Base-by-base conservation (phyloP, 192 early-diverging fungal species). In the Backusella tuberculispora region DNA sequence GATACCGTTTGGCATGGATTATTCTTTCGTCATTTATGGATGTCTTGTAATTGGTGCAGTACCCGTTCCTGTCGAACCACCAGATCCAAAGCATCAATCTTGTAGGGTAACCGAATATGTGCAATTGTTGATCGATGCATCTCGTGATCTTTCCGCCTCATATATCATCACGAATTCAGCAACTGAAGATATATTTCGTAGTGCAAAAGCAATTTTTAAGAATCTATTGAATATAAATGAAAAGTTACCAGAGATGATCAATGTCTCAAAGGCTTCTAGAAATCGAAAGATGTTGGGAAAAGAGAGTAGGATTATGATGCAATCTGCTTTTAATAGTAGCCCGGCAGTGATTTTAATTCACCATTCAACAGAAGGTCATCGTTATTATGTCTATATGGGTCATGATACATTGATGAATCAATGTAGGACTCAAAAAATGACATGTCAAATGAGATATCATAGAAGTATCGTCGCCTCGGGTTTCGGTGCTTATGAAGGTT, bases 41-140 rank as follows among this genome's bases (percentile, higher is more conserved):
- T 93, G 92, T 76, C 83, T 94, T 80, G 85, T 90, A n/a, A 81
- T 92, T 0, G 94, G 94, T 34, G 87, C 90, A 0, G 78, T 92
- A 3, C 84, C 90, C 1, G 90, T 95, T 34, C 89, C 92, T 4
- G 69, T 95, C 1, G 76, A 88, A 24, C 85, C 89, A 45, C 87
- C 88, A 29, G 94, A 95, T 66, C 69, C 71, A 0, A 26, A 69
- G 4, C 85, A 90, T 15, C 24, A 56, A 21, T 24, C 50, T 21
- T 12, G 24, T 21, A 17, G 50, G 13, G 40, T 66, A 8, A 29
- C 34, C 7, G 38, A 67, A 44, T n/a, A 15, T 6, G 17, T 12
- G 4, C 38, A 67, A n/a, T 9, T 43, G 1, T 43, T 67, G 17
- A 19, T 43, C 5, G 66, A 44, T 44, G 66, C 37, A 2, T 24